phyloP scores from a whole-genome alignment of 768 basidiomycete genomes.

The Galerina sulciceps region DNA sequence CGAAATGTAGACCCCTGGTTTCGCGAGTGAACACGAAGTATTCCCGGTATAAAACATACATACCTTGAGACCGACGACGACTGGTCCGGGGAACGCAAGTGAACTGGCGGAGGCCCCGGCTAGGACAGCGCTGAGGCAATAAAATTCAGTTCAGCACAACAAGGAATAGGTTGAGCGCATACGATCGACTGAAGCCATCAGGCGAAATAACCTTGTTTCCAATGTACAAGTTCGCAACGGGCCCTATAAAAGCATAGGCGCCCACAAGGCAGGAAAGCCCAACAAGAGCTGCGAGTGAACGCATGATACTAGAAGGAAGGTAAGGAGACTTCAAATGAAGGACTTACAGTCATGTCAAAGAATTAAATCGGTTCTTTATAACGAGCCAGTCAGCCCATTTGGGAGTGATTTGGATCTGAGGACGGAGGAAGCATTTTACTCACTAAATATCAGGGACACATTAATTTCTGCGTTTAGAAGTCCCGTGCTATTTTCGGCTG shows the following conservation, averaged over 20 bases:
- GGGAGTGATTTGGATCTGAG: too few species aligned
- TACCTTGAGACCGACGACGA: conserved; percentile 35
- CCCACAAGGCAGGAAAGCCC: neutral
- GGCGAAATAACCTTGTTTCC: conserved; percentile 49
- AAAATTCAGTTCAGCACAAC: neutral
- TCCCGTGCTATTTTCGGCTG: too few species aligned
- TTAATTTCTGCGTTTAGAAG: too few species aligned
- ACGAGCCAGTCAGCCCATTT: too few species aligned
- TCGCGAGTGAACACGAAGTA: neutral
- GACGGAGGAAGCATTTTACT: too few species aligned
- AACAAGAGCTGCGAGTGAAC: neutral
- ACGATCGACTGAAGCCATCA: conserved; percentile 53
- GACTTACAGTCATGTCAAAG: too few species aligned
- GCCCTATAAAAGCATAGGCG: conserved; percentile 26
- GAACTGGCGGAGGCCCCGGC: conserved; percentile 27
- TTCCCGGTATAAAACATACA: neutral
- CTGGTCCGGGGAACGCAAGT: conserved; percentile 31
- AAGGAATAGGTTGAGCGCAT: neutral
- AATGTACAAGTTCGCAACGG: conserved; percentile 38
- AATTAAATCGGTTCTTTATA: too few species aligned
- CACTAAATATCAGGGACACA: too few species aligned
- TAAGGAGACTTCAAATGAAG: too few species aligned
- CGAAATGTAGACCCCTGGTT: conserved; percentile 43
- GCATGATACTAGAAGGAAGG: neutral
- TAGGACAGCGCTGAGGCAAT: conserved; percentile 30